phyloP scores from a whole-genome alignment of 2,329 filamentous ascomycete species.

The Alternaria gaisen region DNA sequence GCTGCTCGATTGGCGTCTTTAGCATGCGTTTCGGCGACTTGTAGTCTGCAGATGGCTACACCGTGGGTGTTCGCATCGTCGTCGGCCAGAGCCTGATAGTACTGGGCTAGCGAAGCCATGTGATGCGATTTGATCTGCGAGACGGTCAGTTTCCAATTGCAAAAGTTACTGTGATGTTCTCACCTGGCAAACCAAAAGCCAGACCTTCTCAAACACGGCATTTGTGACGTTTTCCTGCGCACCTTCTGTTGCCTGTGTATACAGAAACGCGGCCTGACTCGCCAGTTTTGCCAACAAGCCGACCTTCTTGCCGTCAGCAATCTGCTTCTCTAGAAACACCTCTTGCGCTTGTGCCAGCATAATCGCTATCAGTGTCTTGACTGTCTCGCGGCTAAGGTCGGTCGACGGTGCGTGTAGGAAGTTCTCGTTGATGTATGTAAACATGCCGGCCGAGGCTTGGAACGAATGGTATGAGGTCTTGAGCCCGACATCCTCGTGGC shows the following conservation, averaged over 20 bases:
- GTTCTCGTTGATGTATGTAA: conserved; percentile 99
- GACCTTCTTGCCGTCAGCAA: conserved; percentile 90
- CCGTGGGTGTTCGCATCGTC: conserved; percentile 89
- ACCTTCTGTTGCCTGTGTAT: conserved; percentile 86
- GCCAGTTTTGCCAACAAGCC: conserved; percentile 91
- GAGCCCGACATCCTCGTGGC: conserved; percentile 88
- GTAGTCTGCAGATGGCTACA: conserved; percentile 81
- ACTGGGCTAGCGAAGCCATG: conserved; percentile 86
- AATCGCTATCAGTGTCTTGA: conserved; percentile 91
- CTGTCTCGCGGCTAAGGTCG: conserved; percentile 93
- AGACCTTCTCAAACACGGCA: conserved; percentile 92
- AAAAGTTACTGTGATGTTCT: conserved; percentile 27
- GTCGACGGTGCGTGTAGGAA: conserved; percentile 96
- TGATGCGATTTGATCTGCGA: conserved; percentile 77
- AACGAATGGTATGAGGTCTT: conserved; percentile 99
- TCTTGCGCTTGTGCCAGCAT: conserved; percentile 97
- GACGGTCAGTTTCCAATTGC: conserved; percentile 33
- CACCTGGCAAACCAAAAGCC: conserved; percentile 84
- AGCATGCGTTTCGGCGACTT: conserved; percentile 79
- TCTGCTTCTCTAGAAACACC: conserved; percentile 96
- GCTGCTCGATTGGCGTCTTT: conserved; percentile 81
- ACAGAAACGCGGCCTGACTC: conserved; percentile 88
- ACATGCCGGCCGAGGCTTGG: conserved; percentile 98
- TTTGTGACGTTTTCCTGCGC: conserved; percentile 92
- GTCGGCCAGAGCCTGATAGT: conserved; percentile 91